Base-by-base conservation (phyloP, 2,329 filamentous ascomycete genomes). In the Periconia sp. region DNA sequence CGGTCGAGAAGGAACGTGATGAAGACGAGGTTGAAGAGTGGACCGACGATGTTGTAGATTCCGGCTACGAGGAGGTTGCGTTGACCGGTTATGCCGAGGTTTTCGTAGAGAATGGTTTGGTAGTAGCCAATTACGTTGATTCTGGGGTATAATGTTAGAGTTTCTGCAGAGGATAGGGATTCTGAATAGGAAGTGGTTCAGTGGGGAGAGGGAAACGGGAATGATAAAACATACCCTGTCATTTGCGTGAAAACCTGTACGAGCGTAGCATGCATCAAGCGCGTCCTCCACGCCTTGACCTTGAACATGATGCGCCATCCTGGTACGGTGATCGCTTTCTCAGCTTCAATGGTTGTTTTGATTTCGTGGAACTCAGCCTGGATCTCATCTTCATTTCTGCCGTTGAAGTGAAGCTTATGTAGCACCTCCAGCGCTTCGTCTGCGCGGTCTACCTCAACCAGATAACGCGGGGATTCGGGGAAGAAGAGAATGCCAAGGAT, bases 191-290 rank as follows among this genome's bases (percentile, higher is more conserved):
- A 2, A 20, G 6, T n/a, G 10, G 19, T 66, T 31, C 65, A 56
- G 30, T 42, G 30, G 15, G 9, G 19, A 14, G 2, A 18, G n/a
- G 11, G 19, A 14, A 2, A n/a, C 20, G 41, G 33, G 10, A 10
- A 42, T 23, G 20, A 53, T 65, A 45, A 3, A 27, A 27, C 23
- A 27, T 68, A 74, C 74, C 83, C 83, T n/a, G 79, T 82, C 62
- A 88, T 81, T 58, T 88, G 85, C 45, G 85, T 85, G 61, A 89
- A 86, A 55, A 85, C 79, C 66, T 90, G 85, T 40, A 87, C 81
- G 31, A 83, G 71, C 41, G 81, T 81, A 19, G 83, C 86, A 55
- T 87, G 82, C 58, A 86, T 69, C 47, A 88, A 79, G 15, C 86
- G 78, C 45, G 79, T 86, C 63, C 86, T 80, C 79, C 85, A 86